Evolutionary conservation across 805 yeast genomes (phyloP).

Genomic region (Cyberlindnera americana): DNA sequence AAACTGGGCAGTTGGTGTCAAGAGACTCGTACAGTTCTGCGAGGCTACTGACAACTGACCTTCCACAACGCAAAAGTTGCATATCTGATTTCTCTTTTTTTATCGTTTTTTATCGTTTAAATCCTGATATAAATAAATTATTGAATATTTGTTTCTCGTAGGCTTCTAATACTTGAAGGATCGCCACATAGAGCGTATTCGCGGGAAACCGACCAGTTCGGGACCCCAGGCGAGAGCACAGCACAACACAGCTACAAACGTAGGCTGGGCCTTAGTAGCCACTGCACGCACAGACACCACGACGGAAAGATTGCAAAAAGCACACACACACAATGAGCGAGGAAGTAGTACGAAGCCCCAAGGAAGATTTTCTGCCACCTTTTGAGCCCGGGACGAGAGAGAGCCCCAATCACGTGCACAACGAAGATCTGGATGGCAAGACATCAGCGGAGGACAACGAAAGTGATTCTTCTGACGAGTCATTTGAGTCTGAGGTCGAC

Average conservation of each 20-base stretch:
- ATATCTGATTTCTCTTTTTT: background rate
- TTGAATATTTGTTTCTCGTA: too few species aligned
- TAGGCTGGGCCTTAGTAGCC: background rate
- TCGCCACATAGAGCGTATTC: slow-evolving; percentile 7
- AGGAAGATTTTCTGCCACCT: background rate
- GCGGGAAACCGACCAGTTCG: background rate
- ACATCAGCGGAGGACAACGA: slow-evolving; percentile 8
- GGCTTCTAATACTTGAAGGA: too few species aligned
- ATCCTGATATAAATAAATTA: background rate
- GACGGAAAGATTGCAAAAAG: too few species aligned
- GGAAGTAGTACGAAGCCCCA: background rate
- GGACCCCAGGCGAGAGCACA: background rate
- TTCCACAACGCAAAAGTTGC: background rate
- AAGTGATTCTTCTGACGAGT: background rate
- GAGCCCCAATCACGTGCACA: slow-evolving; percentile 6
- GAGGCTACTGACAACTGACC: slow-evolving; percentile 29
- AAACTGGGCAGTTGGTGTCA: slow-evolving; percentile 90
- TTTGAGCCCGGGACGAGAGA: background rate
- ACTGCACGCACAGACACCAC: too few species aligned
- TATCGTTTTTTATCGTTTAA: background rate
- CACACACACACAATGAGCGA: background rate
- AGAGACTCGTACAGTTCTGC: slow-evolving; percentile 76
- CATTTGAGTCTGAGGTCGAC: slow-evolving; percentile 8
- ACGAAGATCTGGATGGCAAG: slow-evolving; percentile 9
- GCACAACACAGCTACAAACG: background rate